Base-by-base conservation (phyloP, 768 basidiomycete genomes). In the Kwoniella shandongensis region DNA sequence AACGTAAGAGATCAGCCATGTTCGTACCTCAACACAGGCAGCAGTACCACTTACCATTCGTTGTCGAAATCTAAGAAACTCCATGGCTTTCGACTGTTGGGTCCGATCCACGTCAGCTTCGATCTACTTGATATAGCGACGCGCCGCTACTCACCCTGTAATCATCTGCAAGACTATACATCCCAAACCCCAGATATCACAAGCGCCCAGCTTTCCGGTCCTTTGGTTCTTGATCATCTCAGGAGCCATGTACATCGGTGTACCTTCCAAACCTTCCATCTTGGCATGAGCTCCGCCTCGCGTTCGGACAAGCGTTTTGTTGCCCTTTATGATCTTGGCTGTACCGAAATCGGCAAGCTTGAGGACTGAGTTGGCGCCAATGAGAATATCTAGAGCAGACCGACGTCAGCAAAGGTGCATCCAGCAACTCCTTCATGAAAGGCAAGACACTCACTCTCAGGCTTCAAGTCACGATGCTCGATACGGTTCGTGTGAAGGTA, bases 191-290 rank as follows among this genome's bases (percentile, higher is more conserved):
- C 96, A 99, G 41, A 99, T 86, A 74, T 99, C 96, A 89, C 96
- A 96, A 11, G 94, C 91, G 17, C 96, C 96, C 62, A 89, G 86
- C 48, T 88, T 82, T 25, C 92, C 91, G 13, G 85, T 81, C 61
- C 83, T 86, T 67, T 94, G 91, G 67, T 88, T 96, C 79, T 94
- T 90, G 80, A 99, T 98, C 51, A 96, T 85, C 74, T 99, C 96
- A 1, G 96, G 96, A 4, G 93, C 96, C 91, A 99, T 97, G 77
- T 99, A 67, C 94, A 98, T 98, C 0, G 96, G 96, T 12, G 96
- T 99, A 17, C 92, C 94, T 1, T 93, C 96, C 30, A 99, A 79
- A 65, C 88, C 89, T 77, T 91, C 92, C 84, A 76, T 76, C 26
- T 69, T 72, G 17, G 65, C 72, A 11, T 66, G 62, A 25, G 69